Conservation (phyloP, 2,329 filamentous ascomycete species). For the Anthostomella pinea region DNA sequence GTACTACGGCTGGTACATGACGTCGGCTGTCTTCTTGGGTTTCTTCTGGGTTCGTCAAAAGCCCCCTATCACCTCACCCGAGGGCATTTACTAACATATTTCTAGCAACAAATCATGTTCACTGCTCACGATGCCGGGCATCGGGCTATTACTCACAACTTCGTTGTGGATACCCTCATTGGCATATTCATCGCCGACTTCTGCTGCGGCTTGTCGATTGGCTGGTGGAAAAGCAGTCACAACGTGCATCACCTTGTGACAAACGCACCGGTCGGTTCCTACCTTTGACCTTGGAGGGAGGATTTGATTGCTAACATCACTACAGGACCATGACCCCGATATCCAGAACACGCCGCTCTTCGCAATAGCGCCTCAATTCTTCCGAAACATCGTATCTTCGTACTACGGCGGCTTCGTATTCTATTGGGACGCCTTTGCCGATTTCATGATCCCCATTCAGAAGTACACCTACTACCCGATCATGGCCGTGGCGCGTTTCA, state of each 20-base stretch:
- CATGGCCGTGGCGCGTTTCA: constrained; percentile 68
- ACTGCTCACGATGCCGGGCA: constrained; percentile 65
- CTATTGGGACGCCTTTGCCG: constrained; percentile 59
- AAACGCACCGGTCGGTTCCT: constrained; percentile 49
- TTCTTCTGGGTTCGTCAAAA: constrained; percentile 52
- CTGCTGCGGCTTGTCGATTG: constrained; percentile 63
- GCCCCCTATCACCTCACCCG: not conserved
- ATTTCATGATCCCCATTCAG: constrained; percentile 59
- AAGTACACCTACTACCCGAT: constrained; percentile 67
- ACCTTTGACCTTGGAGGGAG: no score
- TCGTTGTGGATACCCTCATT: constrained; percentile 56
- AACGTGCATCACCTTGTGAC: constrained; percentile 67
- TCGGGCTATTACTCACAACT: constrained; percentile 59
- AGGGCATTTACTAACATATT: constrained; percentile 14
- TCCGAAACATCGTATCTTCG: constrained; percentile 59
- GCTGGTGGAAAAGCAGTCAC: constrained; percentile 69
- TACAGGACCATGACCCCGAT: constrained; percentile 54
- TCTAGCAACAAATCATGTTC: constrained; percentile 66
- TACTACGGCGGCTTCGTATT: constrained; percentile 64
- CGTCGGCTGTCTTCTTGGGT: constrained; percentile 57
- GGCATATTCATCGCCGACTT: constrained; percentile 63
- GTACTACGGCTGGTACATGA: constrained; percentile 51
- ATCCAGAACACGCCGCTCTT: constrained; percentile 69
- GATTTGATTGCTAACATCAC: constrained; percentile 18
- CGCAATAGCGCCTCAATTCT: constrained; percentile 63